phyloP scores from a whole-genome alignment of 1,139 yeast genomes.

The Suhomyces kunorum region DNA sequence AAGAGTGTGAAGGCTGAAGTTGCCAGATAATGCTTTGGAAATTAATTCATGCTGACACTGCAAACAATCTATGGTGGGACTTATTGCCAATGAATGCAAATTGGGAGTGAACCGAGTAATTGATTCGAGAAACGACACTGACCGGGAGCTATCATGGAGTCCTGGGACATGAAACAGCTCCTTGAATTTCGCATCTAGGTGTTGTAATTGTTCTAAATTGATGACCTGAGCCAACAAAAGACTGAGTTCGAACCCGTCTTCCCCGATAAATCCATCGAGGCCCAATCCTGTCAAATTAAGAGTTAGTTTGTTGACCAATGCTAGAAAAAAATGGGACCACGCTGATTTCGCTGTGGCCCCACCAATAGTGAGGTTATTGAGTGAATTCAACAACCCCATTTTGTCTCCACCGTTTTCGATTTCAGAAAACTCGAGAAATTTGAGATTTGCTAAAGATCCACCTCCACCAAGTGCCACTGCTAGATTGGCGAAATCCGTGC shows the following conservation, averaged over 20 bases:
- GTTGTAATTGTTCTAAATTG: constrained; percentile 12
- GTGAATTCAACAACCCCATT: constrained; percentile 10
- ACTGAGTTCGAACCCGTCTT: constrained; percentile 13
- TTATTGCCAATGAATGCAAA: constrained; percentile 17
- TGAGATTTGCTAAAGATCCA: constrained; percentile 1
- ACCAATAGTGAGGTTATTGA: constrained; percentile 11
- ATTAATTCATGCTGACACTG: constrained; percentile 20
- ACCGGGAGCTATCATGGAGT: constrained; percentile 12
- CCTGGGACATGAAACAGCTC: constrained; percentile 20
- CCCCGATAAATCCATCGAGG: constrained; percentile 22
- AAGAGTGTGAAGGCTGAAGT: constrained; percentile 16
- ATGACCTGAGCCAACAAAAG: constrained; percentile 10
- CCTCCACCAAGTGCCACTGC: constrained; percentile 6
- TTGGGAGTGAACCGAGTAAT: constrained; percentile 17
- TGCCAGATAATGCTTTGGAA: constrained; percentile 10
- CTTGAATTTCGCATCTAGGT: constrained; percentile 18
- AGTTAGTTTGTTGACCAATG: constrained; percentile 5
- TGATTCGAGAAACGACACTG: constrained; percentile 16
- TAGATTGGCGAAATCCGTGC: constrained; percentile 4
- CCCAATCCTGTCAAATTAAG: constrained; percentile 17
- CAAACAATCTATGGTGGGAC: constrained; percentile 23
- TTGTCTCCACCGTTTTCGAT: constrained; percentile 5
- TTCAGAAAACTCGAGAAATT: constrained; percentile 10
- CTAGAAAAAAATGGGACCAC: constrained; percentile 22
- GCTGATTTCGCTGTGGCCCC: constrained; percentile 9